phyloP scores from a whole-genome alignment of 331 rosid genomes.

The Acacia concinna region DNA sequence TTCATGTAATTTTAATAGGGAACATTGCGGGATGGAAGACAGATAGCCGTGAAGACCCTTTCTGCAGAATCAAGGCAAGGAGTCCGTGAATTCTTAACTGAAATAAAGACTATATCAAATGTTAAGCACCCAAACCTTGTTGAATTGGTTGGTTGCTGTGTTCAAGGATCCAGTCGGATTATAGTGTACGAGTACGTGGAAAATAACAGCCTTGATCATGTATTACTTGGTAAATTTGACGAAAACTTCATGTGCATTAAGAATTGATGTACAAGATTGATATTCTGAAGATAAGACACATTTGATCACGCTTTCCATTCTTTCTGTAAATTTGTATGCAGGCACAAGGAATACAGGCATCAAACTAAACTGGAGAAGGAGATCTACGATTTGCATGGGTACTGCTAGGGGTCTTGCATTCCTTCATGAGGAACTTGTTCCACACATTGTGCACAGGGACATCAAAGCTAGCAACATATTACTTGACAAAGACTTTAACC shows the following conservation, averaged over 20 bases:
- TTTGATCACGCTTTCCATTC: slow-evolving; percentile 18
- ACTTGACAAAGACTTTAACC: slow-evolving; percentile 67
- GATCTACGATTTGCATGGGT: slow-evolving; percentile 75
- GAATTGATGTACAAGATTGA: slow-evolving; percentile 18
- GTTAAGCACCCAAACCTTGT: slow-evolving; percentile 88
- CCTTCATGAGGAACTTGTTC: slow-evolving; percentile 91
- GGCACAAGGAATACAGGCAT: slow-evolving; percentile 45
- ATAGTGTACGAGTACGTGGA: slow-evolving; percentile 84
- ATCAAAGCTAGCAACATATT: slow-evolving; percentile 94
- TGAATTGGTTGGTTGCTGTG: slow-evolving; percentile 85
- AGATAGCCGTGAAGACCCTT: slow-evolving; percentile 85
- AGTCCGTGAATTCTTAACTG: slow-evolving; percentile 73
- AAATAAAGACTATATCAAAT: slow-evolving; percentile 72
- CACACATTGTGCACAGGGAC: slow-evolving; percentile 92
- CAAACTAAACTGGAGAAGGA: slow-evolving; percentile 73
- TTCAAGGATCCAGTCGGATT: slow-evolving; percentile 64
- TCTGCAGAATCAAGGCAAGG: slow-evolving; percentile 85
- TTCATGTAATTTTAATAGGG: slow-evolving; percentile 60
- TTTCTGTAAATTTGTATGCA: slow-evolving; percentile 29
- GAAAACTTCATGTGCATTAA: slow-evolving; percentile 18
- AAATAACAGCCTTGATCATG: slow-evolving; percentile 76
- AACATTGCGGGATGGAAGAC: slow-evolving; percentile 56
- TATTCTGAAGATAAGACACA: not conserved
- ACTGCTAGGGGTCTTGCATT: slow-evolving; percentile 78
- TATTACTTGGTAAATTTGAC: slow-evolving; percentile 62